phyloP scores from a whole-genome alignment of 2,329 filamentous ascomycete genomes.

The Diplodia sapinea region DNA sequence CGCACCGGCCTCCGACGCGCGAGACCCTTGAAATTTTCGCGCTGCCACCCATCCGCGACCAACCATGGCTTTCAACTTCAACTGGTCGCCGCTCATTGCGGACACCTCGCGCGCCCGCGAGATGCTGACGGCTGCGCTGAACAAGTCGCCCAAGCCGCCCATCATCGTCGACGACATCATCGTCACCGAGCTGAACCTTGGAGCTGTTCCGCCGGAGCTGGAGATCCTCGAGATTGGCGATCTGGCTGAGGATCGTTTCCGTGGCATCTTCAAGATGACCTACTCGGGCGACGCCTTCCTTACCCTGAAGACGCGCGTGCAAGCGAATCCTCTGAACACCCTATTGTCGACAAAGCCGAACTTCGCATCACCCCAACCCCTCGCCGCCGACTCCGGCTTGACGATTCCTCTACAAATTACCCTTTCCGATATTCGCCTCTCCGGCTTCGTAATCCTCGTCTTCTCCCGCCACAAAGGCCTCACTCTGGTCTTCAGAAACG shows the following conservation, averaged over 20 bases:
- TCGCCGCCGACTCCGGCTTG: slow-evolving; percentile 87
- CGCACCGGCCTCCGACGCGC: slow-evolving; percentile 18
- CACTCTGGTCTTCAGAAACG: slow-evolving; percentile 96
- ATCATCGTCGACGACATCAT: slow-evolving; percentile 99
- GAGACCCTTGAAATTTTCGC: slow-evolving; percentile 3
- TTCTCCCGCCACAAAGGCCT: slow-evolving; percentile 98
- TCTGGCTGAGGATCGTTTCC: slow-evolving; percentile 92
- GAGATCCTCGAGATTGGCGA: slow-evolving; percentile 98
- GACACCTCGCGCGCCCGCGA: slow-evolving; percentile 92
- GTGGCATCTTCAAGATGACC: slow-evolving; percentile 99
- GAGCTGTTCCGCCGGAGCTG: slow-evolving; percentile 89
- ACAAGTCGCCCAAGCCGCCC: slow-evolving; percentile 96
- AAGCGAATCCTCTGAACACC: slow-evolving; percentile 96
- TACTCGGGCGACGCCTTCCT: slow-evolving; percentile 95
- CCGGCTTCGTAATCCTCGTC: slow-evolving; percentile 95
- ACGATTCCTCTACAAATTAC: slow-evolving; percentile 99
- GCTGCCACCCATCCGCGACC: background rate
- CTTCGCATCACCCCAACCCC: slow-evolving; percentile 89
- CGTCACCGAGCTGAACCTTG: slow-evolving; percentile 96
- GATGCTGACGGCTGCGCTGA: slow-evolving; percentile 90
- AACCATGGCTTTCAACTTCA: slow-evolving; percentile 99
- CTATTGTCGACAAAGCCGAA: slow-evolving; percentile 88
- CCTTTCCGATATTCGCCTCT: slow-evolving; percentile 91
- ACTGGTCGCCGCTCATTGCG: slow-evolving; percentile 98
- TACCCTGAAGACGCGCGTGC: slow-evolving; percentile 92